These are phyloP conservation scores for Coix lacrymajobi DNA, from an alignment of 176 grass and related monocot genomes.

Conservation along the genomic window DNA sequence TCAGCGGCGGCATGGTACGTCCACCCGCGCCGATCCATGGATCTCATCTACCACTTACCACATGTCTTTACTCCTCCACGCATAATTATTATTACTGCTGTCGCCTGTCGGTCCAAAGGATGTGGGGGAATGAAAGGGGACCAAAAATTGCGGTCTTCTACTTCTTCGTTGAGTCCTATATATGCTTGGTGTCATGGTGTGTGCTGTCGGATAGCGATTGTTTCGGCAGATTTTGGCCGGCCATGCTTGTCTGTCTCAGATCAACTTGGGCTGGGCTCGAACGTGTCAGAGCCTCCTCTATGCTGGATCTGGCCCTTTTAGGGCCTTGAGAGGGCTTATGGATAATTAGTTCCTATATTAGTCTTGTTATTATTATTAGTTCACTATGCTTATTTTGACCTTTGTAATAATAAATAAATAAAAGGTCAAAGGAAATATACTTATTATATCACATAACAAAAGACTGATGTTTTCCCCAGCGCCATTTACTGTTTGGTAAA, in stretches of 20 bases:
- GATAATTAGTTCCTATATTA: background rate
- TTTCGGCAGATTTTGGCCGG: background rate
- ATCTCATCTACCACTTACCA: background rate
- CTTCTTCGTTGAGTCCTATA: background rate
- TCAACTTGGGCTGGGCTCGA: background rate
- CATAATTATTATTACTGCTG: background rate
- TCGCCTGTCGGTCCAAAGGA: background rate
- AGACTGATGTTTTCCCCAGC: background rate
- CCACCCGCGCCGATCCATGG: background rate
- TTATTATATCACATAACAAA: background rate
- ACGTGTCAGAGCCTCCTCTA: background rate
- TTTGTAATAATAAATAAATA: background rate
- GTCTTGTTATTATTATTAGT: background rate
- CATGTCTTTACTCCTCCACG: background rate
- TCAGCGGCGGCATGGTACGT: slow-evolving; percentile 51
- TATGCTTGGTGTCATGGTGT: background rate
- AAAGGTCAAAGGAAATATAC: background rate
- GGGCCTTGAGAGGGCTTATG: background rate
- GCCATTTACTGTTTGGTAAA: background rate
- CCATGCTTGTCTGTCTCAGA: background rate
- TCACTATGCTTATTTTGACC: background rate
- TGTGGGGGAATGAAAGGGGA: background rate
- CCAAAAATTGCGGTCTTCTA: background rate
- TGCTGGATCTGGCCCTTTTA: background rate
- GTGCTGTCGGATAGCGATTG: background rate